Base-by-base conservation (phyloP, 768 basidiomycete species). In the Leucocoprinus sp. region DNA sequence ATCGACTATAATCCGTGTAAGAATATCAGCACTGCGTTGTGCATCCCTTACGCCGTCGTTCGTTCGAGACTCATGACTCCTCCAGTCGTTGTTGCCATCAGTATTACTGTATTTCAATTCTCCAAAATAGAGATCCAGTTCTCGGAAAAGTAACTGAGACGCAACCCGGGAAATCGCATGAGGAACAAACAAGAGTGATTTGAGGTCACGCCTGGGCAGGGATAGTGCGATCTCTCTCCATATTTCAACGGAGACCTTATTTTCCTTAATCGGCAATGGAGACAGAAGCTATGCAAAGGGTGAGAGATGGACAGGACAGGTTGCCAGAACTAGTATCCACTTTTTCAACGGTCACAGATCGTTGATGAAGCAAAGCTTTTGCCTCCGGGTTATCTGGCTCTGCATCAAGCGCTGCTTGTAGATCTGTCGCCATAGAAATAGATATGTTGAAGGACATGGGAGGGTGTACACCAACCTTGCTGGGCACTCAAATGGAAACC, bases 301-400 rank as follows among this genome's bases (percentile, higher is more conserved):
- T 21, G 26, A 48, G 40, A 15, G 41, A 27, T 4, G 34, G 15
- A 15, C 37, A 45, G 44, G 24, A 37, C 23, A 15, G 24, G 45
- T 35, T 26, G 15, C 37, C n/a, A 33, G 11, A 18, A 33, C 24
- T 27, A 26, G n/a, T 18, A n/a, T 54, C 61, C 45, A 78, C 80
- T 72, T 78, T 80, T 54, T 78, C 75, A 8, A 76, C 70, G 21
- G 72, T 67, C 21, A 76, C 71, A 50, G 76, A 64, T 48, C 74
- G 67, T 59, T 75, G 67, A 62, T 79, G 68, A 21, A 80, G 64
- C 44, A 84, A 63, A 2, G 72, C 67, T 50, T 75, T 75, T 18
- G 82, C 84, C 55, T 84, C 84, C 41, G 75, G 70, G 61, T 86
- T 80, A 56, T 78, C 78, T 36, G 84, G 82, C 49, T 85, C 82